phyloP scores from a whole-genome alignment of 129 eudicot species.

The Helianthus tuberosus region DNA sequence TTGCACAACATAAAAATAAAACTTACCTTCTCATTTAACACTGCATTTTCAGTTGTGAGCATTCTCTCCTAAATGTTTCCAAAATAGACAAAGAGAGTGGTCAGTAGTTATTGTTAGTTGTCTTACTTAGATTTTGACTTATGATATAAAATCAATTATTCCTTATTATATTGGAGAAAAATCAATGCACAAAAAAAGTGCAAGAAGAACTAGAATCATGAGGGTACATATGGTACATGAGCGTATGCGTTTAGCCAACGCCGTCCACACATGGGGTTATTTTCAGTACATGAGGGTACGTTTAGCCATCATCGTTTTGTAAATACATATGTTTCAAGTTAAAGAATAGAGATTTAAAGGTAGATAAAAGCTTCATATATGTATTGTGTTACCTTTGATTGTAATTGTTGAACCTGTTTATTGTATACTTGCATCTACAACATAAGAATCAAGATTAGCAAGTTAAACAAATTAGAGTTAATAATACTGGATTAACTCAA shows the following conservation, averaged over 20 bases:
- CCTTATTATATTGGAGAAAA: background rate
- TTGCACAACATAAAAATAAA: background rate
- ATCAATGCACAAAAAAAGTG: background rate
- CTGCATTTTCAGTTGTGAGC: slow-evolving; percentile 56
- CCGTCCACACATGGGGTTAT: too few relatives aligned
- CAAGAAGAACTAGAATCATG: background rate
- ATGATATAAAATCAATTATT: background rate
- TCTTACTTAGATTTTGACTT: background rate
- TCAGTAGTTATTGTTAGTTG: background rate
- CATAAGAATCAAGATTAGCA: background rate
- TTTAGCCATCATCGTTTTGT: background rate
- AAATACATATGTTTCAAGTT: background rate
- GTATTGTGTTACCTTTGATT: slow-evolving; percentile 54
- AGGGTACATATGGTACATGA: too few relatives aligned
- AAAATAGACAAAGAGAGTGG: background rate
- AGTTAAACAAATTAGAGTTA: background rate
- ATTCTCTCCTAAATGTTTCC: slow-evolving; percentile 51
- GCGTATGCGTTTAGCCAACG: too few relatives aligned
- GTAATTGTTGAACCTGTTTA: slow-evolving; percentile 60
- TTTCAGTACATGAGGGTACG: too few relatives aligned
- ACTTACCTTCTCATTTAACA: slow-evolving; percentile 62
- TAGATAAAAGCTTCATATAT: background rate
- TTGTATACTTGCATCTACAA: slow-evolving; percentile 69
- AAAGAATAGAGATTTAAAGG: background rate
- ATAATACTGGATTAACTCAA: background rate